Conservation (phyloP, 2,329 filamentous ascomycete species). For the Colletotrichum acutatum region DNA sequence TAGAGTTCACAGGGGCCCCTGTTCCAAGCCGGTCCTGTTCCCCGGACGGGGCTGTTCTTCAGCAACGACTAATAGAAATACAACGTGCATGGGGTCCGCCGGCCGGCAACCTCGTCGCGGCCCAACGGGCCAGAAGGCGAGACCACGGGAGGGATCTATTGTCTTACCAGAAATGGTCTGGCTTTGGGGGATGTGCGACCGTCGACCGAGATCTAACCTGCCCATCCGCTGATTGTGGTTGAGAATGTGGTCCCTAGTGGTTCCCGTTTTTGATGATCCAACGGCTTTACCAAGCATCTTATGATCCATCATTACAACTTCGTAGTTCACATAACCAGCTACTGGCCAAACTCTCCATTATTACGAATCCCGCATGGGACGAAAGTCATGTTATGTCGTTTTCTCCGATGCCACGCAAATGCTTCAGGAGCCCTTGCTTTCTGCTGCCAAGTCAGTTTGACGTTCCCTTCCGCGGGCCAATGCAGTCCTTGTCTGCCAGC, state of each 20-base stretch:
- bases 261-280: background rate
- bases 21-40: background rate
- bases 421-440: too few species aligned
- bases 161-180: background rate
- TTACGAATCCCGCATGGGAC: background rate
- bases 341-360: background rate
- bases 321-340: background rate
- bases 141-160: background rate
- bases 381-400: background rate
- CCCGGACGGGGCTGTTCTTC: background rate
- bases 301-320: background rate
- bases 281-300: background rate
- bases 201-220: background rate
- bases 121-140: background rate
- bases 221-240: background rate
- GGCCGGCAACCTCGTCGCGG: background rate
- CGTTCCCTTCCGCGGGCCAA: background rate
- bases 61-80: background rate
- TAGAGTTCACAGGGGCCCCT: conserved; percentile 19
- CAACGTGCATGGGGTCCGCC: background rate
- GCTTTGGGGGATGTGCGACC: background rate
- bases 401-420: background rate
- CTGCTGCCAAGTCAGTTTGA: background rate
- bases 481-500: background rate
- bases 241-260: background rate